These are phyloP conservation scores for Hypomyces rosellus DNA, from an alignment of 2,329 filamentous ascomycete species.

Conservation along the genomic window DNA sequence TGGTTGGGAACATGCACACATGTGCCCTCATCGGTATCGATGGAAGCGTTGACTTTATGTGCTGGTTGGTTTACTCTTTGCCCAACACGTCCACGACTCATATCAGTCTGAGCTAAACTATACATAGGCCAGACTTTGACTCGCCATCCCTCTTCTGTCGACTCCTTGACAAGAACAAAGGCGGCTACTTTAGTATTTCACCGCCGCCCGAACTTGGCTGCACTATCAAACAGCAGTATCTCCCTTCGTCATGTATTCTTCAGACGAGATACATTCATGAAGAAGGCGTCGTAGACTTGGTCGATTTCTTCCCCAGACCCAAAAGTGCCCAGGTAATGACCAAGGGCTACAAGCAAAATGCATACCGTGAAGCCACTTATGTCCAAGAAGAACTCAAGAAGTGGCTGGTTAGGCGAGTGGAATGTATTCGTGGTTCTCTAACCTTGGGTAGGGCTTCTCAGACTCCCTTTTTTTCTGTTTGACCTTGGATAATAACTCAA, in stretches of 20 bases:
- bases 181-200: slow-evolving; percentile 66
- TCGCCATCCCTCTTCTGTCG: slow-evolving; percentile 71
- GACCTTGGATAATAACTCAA: too few relatives aligned
- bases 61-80: slow-evolving; percentile 48
- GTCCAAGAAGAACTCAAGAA: slow-evolving; percentile 60
- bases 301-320: slow-evolving; percentile 71
- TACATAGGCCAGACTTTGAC: slow-evolving; percentile 65
- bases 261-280: slow-evolving; percentile 75
- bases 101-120: background rate
- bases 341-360: slow-evolving; percentile 41
- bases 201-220: slow-evolving; percentile 44
- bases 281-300: slow-evolving; percentile 64
- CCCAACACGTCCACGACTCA: background rate
- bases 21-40: slow-evolving; percentile 69
- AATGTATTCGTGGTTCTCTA: slow-evolving; percentile 63
- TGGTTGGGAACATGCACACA: slow-evolving; percentile 76
- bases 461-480: background rate
- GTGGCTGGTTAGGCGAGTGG: slow-evolving; percentile 64
- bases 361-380: slow-evolving; percentile 46
- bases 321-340: slow-evolving; percentile 49
- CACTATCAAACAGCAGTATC: slow-evolving; percentile 72
- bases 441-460: slow-evolving; percentile 42
- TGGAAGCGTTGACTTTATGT: slow-evolving; percentile 72
- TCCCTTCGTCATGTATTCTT: slow-evolving; percentile 67
- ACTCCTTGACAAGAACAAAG: slow-evolving; percentile 66